Conservation (phyloP, 805 yeast species). For the Hanseniaspora jakobsenii region DNA sequence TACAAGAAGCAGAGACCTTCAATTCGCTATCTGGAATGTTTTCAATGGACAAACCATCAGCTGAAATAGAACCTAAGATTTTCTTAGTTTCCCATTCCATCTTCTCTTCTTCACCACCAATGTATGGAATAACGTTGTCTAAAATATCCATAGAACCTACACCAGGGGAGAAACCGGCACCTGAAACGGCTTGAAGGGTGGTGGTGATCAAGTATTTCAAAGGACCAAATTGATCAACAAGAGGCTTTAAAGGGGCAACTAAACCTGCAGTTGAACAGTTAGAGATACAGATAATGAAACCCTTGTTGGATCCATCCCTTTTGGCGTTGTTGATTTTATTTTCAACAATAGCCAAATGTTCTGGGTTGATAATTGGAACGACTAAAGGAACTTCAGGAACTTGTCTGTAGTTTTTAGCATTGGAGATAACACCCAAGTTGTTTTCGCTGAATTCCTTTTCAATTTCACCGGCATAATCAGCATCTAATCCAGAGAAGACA, state of each 20-base stretch:
- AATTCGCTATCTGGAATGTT: constrained; percentile 56
- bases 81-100: constrained; percentile 97
- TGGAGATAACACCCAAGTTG: constrained; percentile 78
- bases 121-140: constrained; percentile 90
- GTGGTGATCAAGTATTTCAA: constrained; percentile 76
- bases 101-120: constrained; percentile 94
- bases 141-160: constrained; percentile 88
- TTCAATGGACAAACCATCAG: constrained; percentile 42
- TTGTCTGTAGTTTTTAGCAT: constrained; percentile 93
- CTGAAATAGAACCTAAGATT: constrained; percentile 59
- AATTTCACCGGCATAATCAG: constrained; percentile 85
- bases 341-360: constrained; percentile 67
- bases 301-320: constrained; percentile 46
- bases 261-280: constrained; percentile 98
- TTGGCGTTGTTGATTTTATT: constrained; percentile 44
- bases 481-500: constrained; percentile 88
- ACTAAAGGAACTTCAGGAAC: constrained; percentile 76
- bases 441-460: constrained; percentile 73
- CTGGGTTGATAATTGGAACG: constrained; percentile 91
- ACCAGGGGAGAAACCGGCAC: constrained; percentile 98
- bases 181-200: constrained; percentile 93
- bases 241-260: constrained; percentile 93
- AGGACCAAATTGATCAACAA: constrained; percentile 82
- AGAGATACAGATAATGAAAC: constrained; percentile 86
- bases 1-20: constrained; percentile 89